Conservation (phyloP, 768 basidiomycete species). For the Sarcomyxa edulis region DNA sequence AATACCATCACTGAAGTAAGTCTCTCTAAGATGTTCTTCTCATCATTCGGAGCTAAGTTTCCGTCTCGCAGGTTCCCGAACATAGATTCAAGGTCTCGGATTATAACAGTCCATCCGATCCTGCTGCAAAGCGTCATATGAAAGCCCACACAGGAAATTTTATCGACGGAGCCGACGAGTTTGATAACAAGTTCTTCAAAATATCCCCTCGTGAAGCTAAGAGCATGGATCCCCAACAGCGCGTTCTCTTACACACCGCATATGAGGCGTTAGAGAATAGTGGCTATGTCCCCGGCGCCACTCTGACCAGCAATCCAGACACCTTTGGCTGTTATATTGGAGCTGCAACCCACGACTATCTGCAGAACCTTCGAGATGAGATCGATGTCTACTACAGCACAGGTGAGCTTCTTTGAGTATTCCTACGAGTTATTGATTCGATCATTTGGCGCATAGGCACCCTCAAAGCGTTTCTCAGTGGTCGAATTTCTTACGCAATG, state of each 20-base stretch:
- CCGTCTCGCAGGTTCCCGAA: conserved; percentile 47
- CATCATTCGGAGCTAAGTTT: too few relatives aligned
- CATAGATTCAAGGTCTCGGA: conserved; percentile 47
- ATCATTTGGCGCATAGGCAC: conserved; percentile 41
- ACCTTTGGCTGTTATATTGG: conserved; percentile 65
- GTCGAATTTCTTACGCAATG: conserved; percentile 67
- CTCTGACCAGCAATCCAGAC: conserved; percentile 43
- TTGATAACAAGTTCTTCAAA: conserved; percentile 70
- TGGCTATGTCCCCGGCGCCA: conserved; percentile 61
- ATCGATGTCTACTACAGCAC: conserved; percentile 71
- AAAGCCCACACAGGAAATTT: conserved; percentile 62
- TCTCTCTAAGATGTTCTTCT: too few relatives aligned
- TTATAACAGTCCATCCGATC: conserved; percentile 23
- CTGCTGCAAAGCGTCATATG: conserved; percentile 33
- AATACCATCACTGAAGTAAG: conserved; percentile 55
- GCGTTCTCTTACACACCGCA: conserved; percentile 59
- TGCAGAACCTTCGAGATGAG: conserved; percentile 54
- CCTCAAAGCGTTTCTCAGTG: conserved; percentile 60
- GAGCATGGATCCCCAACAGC: conserved; percentile 75
- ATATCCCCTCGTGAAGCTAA: conserved; percentile 71
- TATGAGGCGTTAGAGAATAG: conserved; percentile 67
- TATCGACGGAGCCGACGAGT: conserved; percentile 46
- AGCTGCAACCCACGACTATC: conserved; percentile 66
- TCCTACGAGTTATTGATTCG: not conserved
- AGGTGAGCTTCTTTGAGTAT: conserved; percentile 30